phyloP scores from a whole-genome alignment of 108 stramenopile genomes.

The Cyclotella kingstonii region DNA sequence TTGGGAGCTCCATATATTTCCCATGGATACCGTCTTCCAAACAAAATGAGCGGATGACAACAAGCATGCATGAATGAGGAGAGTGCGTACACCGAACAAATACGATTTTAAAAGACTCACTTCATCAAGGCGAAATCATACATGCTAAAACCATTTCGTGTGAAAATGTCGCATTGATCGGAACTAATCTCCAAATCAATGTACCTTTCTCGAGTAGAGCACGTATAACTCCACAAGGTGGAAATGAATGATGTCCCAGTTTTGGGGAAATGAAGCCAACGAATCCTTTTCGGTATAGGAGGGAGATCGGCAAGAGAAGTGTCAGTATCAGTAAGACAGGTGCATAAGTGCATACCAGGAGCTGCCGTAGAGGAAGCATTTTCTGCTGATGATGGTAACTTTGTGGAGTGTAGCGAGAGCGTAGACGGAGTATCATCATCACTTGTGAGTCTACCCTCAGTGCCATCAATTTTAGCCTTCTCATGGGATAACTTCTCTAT shows the following conservation, averaged over 20 bases:
- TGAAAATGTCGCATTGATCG: conserved; percentile 12
- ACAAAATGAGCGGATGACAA: neutral
- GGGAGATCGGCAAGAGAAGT: neutral
- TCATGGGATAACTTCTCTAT: too few species aligned
- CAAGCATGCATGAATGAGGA: neutral
- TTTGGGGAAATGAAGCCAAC: conserved; percentile 50
- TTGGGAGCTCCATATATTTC: conserved; percentile 46
- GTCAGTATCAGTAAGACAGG: conserved; percentile 17
- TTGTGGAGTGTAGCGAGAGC: too few species aligned
- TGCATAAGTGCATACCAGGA: conserved; percentile 32
- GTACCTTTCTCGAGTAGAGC: conserved; percentile 25
- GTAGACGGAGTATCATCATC: too few species aligned
- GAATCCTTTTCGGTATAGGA: conserved; percentile 26
- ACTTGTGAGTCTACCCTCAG: too few species aligned
- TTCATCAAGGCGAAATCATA: conserved; percentile 49
- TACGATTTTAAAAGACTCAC: neutral
- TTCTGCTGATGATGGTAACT: neutral
- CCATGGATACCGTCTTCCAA: conserved; percentile 41
- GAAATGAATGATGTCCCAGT: conserved; percentile 47
- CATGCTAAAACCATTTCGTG: conserved; percentile 18
- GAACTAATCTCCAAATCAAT: conserved; percentile 42
- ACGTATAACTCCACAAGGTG: conserved; percentile 36
- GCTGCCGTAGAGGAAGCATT: neutral
- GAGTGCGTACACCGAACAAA: too few species aligned
- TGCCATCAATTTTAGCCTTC: too few species aligned